Percentiles rank a stretch among this genome's conserved stretches.
phyloP scores from a whole-genome alignment of 345 rosid species.

The Eucalyptus cloeziana region DNA sequence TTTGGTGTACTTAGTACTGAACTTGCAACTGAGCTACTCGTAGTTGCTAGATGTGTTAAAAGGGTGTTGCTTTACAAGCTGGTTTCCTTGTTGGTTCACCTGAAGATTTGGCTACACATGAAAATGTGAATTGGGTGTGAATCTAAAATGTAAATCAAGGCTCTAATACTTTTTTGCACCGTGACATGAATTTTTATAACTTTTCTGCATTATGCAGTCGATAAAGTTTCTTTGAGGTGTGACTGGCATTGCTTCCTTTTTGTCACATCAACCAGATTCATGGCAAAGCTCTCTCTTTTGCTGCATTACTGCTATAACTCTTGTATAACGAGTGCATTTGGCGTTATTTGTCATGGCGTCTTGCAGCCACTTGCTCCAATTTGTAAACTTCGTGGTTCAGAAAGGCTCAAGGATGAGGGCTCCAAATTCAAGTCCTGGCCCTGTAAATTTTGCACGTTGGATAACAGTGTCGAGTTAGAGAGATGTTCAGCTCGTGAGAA shows the following conservation, averaged over 20 bases:
- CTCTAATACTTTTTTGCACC: background rate
- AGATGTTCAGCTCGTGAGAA: conserved; percentile 67
- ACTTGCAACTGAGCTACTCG: background rate
- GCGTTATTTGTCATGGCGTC: background rate
- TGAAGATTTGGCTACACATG: background rate
- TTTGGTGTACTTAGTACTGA: background rate
- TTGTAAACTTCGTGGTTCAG: conserved; percentile 38
- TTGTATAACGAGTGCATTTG: background rate
- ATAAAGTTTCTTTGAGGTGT: background rate
- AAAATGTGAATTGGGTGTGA: background rate
- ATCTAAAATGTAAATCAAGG: background rate
- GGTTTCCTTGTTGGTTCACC: background rate
- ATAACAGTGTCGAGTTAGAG: conserved; percentile 33
- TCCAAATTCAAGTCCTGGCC: conserved; percentile 42
- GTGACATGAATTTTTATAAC: background rate
- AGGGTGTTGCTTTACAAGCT: background rate
- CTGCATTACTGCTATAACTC: background rate
- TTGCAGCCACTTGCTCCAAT: conserved; percentile 51
- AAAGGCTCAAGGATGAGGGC: conserved; percentile 35
- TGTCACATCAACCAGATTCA: background rate
- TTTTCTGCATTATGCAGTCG: background rate
- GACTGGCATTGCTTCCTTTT: background rate
- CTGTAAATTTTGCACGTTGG: conserved; percentile 67
- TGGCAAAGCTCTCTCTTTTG: background rate
- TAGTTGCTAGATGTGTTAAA: background rate